Evolutionary conservation across 192 early-diverging fungal genomes (phyloP).

Genomic region (Piromyces sp.): DNA sequence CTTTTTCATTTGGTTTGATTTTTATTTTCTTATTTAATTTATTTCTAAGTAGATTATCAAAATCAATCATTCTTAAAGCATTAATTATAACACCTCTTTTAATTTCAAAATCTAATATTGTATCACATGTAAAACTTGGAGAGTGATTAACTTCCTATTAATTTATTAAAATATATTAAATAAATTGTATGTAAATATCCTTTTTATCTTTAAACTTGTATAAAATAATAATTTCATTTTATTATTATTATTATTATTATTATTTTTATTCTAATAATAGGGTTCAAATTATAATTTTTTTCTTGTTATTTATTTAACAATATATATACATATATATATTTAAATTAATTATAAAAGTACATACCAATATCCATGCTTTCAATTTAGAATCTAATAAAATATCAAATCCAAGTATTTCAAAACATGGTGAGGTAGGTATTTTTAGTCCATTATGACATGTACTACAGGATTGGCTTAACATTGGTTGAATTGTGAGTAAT

Average conservation of each 20-base stretch:
- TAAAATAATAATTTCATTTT: too few relatives aligned
- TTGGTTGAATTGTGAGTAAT: constrained; percentile 14
- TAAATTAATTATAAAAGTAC: too few relatives aligned
- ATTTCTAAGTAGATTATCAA: not conserved
- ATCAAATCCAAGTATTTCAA: constrained; percentile 45
- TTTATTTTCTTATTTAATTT: not conserved
- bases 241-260: too few relatives aligned
- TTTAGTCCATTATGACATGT: constrained; percentile 1
- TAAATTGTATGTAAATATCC: too few relatives aligned
- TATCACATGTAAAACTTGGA: constrained; percentile 35
- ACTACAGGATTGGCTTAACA: not conserved
- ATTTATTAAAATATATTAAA: too few relatives aligned
- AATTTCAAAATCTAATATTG: constrained; percentile 26
- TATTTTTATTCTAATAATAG: too few relatives aligned
- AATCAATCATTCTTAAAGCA: constrained; percentile 17
- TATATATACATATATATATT: too few relatives aligned
- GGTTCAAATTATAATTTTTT: too few relatives aligned
- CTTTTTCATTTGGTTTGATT: too few relatives aligned
- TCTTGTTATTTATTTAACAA: too few relatives aligned
- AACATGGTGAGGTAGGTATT: constrained; percentile 17
- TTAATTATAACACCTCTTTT: constrained; percentile 29
- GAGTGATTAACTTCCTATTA: constrained; percentile 38
- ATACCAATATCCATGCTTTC: constrained; percentile 30
- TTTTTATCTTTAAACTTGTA: too few relatives aligned
- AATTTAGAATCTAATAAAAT: constrained; percentile 36